These are phyloP conservation scores for Inosperma sp. DNA, from an alignment of 768 basidiomycete species.

Conservation along the genomic window DNA sequence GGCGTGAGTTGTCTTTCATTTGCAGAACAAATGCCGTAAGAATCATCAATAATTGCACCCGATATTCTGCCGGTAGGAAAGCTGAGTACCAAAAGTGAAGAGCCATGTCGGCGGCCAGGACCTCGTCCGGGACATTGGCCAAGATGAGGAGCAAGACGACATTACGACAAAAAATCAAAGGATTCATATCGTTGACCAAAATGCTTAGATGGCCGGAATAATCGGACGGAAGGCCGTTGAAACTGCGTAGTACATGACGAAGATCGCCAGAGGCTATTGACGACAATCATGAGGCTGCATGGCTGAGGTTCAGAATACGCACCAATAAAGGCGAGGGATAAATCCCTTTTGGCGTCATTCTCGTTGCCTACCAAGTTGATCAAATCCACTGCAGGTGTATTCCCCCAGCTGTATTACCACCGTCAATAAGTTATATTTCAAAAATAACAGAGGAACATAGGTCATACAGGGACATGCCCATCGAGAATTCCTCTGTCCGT, in stretches of 20 bases:
- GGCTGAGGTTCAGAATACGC: background rate
- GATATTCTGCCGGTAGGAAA: constrained; percentile 35
- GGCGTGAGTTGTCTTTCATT: background rate
- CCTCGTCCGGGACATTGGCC: constrained; percentile 29
- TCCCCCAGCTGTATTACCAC: constrained; percentile 27
- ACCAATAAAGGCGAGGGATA: constrained; percentile 26
- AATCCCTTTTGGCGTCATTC: constrained; percentile 18
- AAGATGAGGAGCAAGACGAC: constrained; percentile 40
- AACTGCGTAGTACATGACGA: constrained; percentile 38
- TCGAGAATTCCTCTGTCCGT: constrained; percentile 11
- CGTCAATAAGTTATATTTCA: background rate
- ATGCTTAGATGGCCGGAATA: constrained; percentile 38
- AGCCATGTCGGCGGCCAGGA: constrained; percentile 38
- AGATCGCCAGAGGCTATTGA: constrained; percentile 46
- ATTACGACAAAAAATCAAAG: constrained; percentile 35
- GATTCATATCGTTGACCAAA: constrained; percentile 38
- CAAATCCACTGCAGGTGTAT: constrained; percentile 27
- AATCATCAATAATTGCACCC: constrained; percentile 14
- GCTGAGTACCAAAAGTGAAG: constrained; percentile 49
- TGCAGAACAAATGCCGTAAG: constrained; percentile 18
- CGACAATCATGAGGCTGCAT: background rate
- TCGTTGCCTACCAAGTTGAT: constrained; percentile 29
- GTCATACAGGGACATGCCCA: constrained; percentile 20
- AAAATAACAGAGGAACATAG: background rate
- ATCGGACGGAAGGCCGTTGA: constrained; percentile 39